A percentile compares a stretch with the other conserved stretches of the same genome.
phyloP scores from a whole-genome alignment of 768 basidiomycete species.

The Phanerochaete carnosa region DNA sequence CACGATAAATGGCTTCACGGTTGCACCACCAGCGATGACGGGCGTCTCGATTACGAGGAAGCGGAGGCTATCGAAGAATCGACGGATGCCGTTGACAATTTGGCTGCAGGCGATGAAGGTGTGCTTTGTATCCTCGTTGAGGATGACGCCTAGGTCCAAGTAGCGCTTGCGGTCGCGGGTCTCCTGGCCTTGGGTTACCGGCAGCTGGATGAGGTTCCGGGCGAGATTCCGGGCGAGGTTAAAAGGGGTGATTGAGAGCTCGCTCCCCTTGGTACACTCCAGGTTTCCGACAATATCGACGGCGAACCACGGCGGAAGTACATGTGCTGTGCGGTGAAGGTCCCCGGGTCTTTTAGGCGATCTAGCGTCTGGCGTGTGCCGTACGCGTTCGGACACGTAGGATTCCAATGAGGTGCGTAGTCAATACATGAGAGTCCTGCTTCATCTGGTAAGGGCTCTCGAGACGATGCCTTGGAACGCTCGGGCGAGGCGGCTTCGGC shows the following conservation, averaged over 20 bases:
- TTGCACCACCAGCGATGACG: conserved; percentile 96
- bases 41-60: conserved; percentile 99
- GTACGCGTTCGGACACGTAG: no score
- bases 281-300: conserved; percentile 90
- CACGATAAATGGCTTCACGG: conserved; percentile 97
- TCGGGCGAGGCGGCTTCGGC: no score
- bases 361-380: no score
- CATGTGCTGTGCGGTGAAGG: conserved; percentile 72
- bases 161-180: conserved; percentile 98
- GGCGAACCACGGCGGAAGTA: conserved; percentile 91
- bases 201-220: conserved; percentile 94
- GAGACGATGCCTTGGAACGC: no score
- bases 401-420: no score
- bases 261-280: conserved; percentile 91
- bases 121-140: conserved; percentile 85
- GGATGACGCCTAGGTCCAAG: conserved; percentile 92
- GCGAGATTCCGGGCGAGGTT: conserved; percentile 83
- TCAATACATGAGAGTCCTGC: no score
- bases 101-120: conserved; percentile 88
- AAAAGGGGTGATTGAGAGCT: conserved; percentile 84
- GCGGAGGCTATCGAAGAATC: conserved; percentile 83
- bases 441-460: no score
- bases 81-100: conserved; percentile 90
- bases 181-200: conserved; percentile 96
- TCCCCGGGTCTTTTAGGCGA: conserved; percentile 52